Conservation (phyloP, 805 yeast genomes). For the Candida anglica region DNA sequence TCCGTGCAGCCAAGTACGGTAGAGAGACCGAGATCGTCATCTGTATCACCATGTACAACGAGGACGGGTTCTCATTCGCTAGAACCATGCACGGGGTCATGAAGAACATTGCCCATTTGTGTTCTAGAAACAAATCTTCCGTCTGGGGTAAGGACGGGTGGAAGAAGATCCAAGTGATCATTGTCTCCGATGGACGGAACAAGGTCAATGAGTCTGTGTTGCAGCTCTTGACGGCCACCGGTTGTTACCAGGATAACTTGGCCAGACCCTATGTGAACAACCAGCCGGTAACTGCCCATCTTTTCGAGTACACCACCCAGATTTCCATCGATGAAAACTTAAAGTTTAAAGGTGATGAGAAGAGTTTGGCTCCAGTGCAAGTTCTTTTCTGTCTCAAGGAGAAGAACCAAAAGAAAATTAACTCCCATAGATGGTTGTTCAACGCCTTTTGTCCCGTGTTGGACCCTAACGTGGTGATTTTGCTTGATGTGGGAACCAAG, state of each 20-base stretch:
- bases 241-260: constrained; percentile 95
- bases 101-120: constrained; percentile 84
- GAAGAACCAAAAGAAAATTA: constrained; percentile 86
- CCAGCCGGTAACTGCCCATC: constrained; percentile 86
- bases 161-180: constrained; percentile 91
- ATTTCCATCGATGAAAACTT: constrained; percentile 85
- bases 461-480: constrained; percentile 84
- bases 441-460: constrained; percentile 90
- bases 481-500: constrained; percentile 96
- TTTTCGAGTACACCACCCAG: constrained; percentile 95
- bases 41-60: constrained; percentile 97
- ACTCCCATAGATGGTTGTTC: constrained; percentile 97
- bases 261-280: constrained; percentile 93
- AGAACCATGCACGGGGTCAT: constrained; percentile 93
- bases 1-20: constrained; percentile 80
- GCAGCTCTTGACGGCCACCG: constrained; percentile 88
- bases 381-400: constrained; percentile 90
- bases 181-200: constrained; percentile 92
- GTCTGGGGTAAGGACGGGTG: constrained; percentile 97
- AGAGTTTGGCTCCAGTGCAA: constrained; percentile 92
- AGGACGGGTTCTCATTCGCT: constrained; percentile 83
- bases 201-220: constrained; percentile 82
- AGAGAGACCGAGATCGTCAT: constrained; percentile 90
- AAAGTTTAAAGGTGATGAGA: constrained; percentile 86
- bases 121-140: constrained; percentile 74